A percentile compares a stretch with the other conserved stretches of the same genome.
Evolutionary conservation across 306 rosid genomes (phyloP).

Genomic region (Cicer judaicum): DNA sequence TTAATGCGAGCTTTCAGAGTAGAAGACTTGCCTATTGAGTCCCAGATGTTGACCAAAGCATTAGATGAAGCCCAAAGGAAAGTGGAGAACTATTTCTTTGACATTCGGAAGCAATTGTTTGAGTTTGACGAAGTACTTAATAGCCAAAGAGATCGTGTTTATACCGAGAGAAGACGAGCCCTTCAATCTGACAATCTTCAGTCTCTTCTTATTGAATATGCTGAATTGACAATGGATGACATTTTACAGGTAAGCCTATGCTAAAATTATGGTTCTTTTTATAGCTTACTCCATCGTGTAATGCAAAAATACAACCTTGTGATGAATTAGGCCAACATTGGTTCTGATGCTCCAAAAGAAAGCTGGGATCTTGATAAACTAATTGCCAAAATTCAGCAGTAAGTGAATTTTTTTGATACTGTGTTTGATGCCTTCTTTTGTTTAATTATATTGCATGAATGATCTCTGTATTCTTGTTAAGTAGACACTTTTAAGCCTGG

Average conservation of each 20-base stretch:
- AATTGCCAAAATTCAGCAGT: slow-evolving; percentile 93
- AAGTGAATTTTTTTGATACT: slow-evolving; percentile 54
- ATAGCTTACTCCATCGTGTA: slow-evolving; percentile 3
- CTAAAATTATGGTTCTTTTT: slow-evolving; percentile 21
- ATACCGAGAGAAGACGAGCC: slow-evolving; percentile 95
- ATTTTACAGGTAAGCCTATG: slow-evolving; percentile 66
- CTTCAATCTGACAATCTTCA: slow-evolving; percentile 83
- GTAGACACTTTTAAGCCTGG: slow-evolving; percentile 20
- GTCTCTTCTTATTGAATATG: slow-evolving; percentile 88
- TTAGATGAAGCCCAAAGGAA: slow-evolving; percentile 98
- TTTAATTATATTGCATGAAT: slow-evolving; percentile 19
- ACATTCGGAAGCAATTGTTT: slow-evolving; percentile 92
- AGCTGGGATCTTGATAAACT: slow-evolving; percentile 97
- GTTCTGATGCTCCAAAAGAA: slow-evolving; percentile 82
- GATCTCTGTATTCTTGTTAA: slow-evolving; percentile 26
- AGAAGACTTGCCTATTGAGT: slow-evolving; percentile 96
- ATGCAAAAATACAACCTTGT: slow-evolving; percentile 31
- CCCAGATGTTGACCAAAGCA: slow-evolving; percentile 98
- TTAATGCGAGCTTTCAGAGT: slow-evolving; percentile 96
- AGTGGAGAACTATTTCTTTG: slow-evolving; percentile 96
- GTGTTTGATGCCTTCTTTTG: slow-evolving; percentile 35
- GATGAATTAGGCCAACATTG: slow-evolving; percentile 83
- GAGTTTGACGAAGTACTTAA: slow-evolving; percentile 95
- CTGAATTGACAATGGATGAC: slow-evolving; percentile 97
- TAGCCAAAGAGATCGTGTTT: slow-evolving; percentile 95